A percentile compares a stretch with the other conserved stretches of the same genome.
These are phyloP conservation scores for Lactarius indigo DNA, from an alignment of 768 basidiomycete species.

Conservation along the genomic window DNA sequence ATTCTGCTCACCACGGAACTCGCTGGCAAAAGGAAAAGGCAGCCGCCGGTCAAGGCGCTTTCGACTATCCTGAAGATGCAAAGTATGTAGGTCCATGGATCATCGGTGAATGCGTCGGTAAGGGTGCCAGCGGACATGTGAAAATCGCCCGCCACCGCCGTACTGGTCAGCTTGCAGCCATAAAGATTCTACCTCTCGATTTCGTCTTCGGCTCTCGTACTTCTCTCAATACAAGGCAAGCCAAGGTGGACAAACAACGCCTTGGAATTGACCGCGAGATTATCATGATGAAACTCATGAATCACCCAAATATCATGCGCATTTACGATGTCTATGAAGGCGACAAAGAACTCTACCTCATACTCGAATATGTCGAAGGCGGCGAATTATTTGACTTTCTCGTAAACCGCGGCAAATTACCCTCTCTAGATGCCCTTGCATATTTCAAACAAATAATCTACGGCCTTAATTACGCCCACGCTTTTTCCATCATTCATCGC, in stretches of 20 bases:
- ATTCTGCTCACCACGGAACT: slow-evolving; percentile 66
- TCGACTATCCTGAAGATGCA: slow-evolving; percentile 82
- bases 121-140: slow-evolving; percentile 91
- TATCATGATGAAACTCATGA: slow-evolving; percentile 99
- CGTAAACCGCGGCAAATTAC: slow-evolving; percentile 81
- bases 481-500: slow-evolving; percentile 96
- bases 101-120: slow-evolving; percentile 90
- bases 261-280: slow-evolving; percentile 92
- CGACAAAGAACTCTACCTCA: slow-evolving; percentile 84
- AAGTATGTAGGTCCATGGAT: slow-evolving; percentile 88
- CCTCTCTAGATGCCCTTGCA: slow-evolving; percentile 75
- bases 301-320: slow-evolving; percentile 94
- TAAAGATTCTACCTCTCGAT: slow-evolving; percentile 90
- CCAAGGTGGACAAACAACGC: slow-evolving; percentile 75
- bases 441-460: slow-evolving; percentile 97
- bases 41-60: slow-evolving; percentile 68
- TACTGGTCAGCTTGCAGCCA: slow-evolving; percentile 89
- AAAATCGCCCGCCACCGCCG: slow-evolving; percentile 85
- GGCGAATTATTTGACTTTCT: slow-evolving; percentile 97
- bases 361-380: slow-evolving; percentile 93
- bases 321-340: slow-evolving; percentile 97
- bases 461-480: slow-evolving; percentile 94
- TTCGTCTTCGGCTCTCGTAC: slow-evolving; percentile 70
- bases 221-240: slow-evolving; percentile 60
- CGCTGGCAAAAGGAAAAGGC: slow-evolving; percentile 89